Evolutionary conservation across 1,284 basidiomycete species (phyloP).

Genomic region (Apiotrichum porosum): DNA sequence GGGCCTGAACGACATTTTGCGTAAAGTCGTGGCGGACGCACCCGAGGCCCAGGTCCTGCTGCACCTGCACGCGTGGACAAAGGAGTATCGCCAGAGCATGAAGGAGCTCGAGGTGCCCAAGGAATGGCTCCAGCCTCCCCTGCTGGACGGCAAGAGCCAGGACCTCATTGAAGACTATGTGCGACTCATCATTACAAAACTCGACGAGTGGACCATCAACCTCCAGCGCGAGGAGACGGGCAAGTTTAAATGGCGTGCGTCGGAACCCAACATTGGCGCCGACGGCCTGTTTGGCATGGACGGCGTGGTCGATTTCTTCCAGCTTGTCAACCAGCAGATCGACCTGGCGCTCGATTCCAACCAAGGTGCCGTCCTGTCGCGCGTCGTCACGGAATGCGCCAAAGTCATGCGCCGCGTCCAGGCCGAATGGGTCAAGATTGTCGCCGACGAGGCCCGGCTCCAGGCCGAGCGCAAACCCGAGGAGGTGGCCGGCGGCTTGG

Average conservation of each 20-base stretch:
- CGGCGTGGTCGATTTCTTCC: conserved; percentile 90
- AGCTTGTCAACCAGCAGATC: conserved; percentile 97
- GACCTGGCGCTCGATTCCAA: conserved; percentile 94
- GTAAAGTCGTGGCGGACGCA: conserved; percentile 65
- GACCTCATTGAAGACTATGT: conserved; percentile 93
- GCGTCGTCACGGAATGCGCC: conserved; percentile 81
- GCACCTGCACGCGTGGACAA: conserved; percentile 84
- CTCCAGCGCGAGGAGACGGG: conserved; percentile 86
- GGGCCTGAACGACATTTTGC: conserved; percentile 72
- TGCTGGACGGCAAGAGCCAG: conserved; percentile 91
- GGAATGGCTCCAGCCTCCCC: conserved; percentile 77
- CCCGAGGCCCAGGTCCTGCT: conserved; percentile 84
- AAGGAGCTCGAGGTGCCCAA: conserved; percentile 80
- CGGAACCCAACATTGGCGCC: conserved; percentile 80
- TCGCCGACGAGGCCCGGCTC: conserved; percentile 83
- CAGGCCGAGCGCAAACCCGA: conserved; percentile 78
- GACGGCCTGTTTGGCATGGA: conserved; percentile 89
- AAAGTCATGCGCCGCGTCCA: conserved; percentile 89
- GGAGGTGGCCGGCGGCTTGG: conserved; percentile 78
- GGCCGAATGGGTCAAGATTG: conserved; percentile 75
- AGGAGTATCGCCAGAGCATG: conserved; percentile 93
- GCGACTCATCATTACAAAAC: conserved; percentile 84
- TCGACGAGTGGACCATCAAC: conserved; percentile 95
- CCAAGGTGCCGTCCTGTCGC: conserved; percentile 86
- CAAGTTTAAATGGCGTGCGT: conserved; percentile 75